Percentiles rank a stretch among this genome's conserved stretches.
Evolutionary conservation across 345 rosid genomes (phyloP).

Genomic region (Hirschfeldia incana): DNA sequence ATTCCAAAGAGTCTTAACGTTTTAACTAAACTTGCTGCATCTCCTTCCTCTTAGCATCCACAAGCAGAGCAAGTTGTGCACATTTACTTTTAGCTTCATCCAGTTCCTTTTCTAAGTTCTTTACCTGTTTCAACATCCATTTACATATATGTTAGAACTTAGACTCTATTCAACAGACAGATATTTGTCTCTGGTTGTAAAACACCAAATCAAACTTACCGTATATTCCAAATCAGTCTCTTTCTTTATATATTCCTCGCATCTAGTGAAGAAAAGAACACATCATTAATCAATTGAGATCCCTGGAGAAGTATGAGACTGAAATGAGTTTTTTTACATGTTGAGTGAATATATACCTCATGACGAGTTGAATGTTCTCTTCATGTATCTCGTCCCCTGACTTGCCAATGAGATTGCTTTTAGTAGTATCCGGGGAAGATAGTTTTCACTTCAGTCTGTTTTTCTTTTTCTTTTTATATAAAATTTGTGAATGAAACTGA

Average conservation of each 20-base stretch:
- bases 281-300: background rate
- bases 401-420: slow-evolving; percentile 15
- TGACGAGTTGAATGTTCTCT: slow-evolving; percentile 69
- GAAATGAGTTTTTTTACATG: background rate
- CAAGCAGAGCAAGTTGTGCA: slow-evolving; percentile 51
- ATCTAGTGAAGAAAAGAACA: slow-evolving; percentile 45
- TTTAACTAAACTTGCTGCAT: slow-evolving; percentile 28
- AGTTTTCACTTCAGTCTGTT: background rate
- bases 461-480: background rate
- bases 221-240: slow-evolving; percentile 53
- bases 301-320: too few relatives aligned
- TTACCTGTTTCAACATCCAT: slow-evolving; percentile 45
- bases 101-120: slow-evolving; percentile 55
- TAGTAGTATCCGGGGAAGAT: background rate
- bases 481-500: background rate
- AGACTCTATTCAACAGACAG: background rate
- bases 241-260: slow-evolving; percentile 56
- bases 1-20: background rate
- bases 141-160: background rate
- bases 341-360: slow-evolving; percentile 45
- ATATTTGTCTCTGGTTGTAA: background rate
- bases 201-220: slow-evolving; percentile 40
- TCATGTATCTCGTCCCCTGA: slow-evolving; percentile 58
- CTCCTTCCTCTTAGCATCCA: slow-evolving; percentile 57
- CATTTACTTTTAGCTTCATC: slow-evolving; percentile 62